Conservation (phyloP, 2,329 filamentous ascomycete species). For the Fusarium caatingaense region DNA sequence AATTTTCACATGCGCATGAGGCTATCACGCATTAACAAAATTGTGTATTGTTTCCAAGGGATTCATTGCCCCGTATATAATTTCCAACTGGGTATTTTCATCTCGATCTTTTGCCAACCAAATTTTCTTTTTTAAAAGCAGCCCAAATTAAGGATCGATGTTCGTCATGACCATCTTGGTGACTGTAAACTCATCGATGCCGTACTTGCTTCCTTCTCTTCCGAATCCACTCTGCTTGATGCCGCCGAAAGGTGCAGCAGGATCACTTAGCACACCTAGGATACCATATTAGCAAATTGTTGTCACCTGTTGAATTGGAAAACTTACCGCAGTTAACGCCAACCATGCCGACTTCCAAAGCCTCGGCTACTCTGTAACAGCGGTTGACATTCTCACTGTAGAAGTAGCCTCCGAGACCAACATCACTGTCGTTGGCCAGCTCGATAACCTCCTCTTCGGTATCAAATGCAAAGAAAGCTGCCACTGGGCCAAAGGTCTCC, state of each 20-base stretch:
- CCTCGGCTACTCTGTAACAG: constrained; percentile 57
- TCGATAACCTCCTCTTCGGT: constrained; percentile 75
- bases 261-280: constrained; percentile 60
- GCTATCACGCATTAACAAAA: not conserved
- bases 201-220: constrained; percentile 78
- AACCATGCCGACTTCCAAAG: constrained; percentile 59
- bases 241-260: constrained; percentile 73
- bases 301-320: not conserved
- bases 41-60: constrained; percentile 1
- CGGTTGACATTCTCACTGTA: constrained; percentile 62
- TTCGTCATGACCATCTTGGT: constrained; percentile 67
- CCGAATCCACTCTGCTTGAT: constrained; percentile 83
- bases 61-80: not conserved
- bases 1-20: not conserved
- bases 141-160: constrained; percentile 36
- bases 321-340: constrained; percentile 49
- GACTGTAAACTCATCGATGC: constrained; percentile 76
- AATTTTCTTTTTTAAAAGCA: constrained; percentile 6
- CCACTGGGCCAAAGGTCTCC: constrained; percentile 79
- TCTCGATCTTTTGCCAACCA: constrained; percentile 16
- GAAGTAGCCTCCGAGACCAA: constrained; percentile 79
- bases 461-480: constrained; percentile 75
- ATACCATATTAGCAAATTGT: constrained; percentile 26
- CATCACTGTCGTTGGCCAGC: constrained; percentile 72
- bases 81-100: constrained; percentile 37